phyloP scores from a whole-genome alignment of 306 rosid species.

The Acacia confusa region DNA sequence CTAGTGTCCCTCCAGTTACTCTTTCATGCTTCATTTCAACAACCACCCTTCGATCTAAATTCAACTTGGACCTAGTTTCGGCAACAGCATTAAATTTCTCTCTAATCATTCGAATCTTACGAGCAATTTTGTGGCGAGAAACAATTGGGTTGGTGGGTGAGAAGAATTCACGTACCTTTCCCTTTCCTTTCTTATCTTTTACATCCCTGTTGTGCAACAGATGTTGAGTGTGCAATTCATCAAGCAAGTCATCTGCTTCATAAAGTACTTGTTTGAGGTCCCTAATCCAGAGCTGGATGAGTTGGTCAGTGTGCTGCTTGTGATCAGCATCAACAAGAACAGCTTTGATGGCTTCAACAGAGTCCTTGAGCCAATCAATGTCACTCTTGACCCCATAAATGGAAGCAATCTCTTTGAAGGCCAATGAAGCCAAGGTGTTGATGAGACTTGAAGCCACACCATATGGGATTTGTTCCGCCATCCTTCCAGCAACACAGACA shows the following conservation, averaged over 20 bases:
- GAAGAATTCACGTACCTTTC: not conserved
- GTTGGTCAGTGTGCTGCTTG: not conserved
- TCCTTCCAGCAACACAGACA: not conserved
- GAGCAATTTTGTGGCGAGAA: not conserved
- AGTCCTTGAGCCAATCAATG: not conserved
- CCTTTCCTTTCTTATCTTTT: not conserved
- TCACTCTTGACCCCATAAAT: not conserved
- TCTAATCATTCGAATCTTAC: not conserved
- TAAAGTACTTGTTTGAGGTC: not conserved
- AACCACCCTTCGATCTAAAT: not conserved
- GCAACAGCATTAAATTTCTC: not conserved
- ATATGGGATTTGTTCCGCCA: not conserved
- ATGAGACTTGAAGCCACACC: not conserved
- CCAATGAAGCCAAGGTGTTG: not conserved
- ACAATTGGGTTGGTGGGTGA: not conserved
- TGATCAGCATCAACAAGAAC: not conserved
- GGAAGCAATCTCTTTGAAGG: not conserved
- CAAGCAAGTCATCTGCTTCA: not conserved
- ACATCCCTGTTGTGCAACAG: not conserved
- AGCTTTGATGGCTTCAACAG: not conserved
- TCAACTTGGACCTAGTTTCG: not conserved
- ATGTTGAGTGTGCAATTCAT: not conserved
- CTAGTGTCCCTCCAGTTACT: not conserved
- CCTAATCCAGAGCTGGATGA: not conserved
- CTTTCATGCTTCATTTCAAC: not conserved